A percentile compares a stretch with the other conserved stretches of the same genome.
These are phyloP conservation scores for Clarireedia sp. DNA, from an alignment of 2,329 filamentous ascomycete species.

Conservation along the genomic window DNA sequence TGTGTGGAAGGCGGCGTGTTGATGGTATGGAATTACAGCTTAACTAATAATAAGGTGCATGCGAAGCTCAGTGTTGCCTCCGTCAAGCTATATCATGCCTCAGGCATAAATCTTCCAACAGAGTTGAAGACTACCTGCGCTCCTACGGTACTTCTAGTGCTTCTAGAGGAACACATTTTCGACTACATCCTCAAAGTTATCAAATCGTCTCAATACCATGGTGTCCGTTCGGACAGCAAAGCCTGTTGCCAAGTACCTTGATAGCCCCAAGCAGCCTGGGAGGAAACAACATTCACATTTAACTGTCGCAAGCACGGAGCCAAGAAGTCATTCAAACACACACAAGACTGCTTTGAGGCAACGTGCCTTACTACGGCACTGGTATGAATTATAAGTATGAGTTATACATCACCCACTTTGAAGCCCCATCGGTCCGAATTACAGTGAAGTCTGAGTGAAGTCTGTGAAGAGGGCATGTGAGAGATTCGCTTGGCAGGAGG, in stretches of 20 bases:
- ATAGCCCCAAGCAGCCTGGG: too few species aligned
- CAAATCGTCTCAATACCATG: too few species aligned
- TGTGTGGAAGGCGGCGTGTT: constrained; percentile 8
- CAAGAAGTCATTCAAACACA: too few species aligned
- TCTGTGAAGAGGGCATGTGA: background rate
- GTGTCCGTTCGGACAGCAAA: too few species aligned
- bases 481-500: background rate
- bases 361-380: background rate
- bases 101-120: background rate
- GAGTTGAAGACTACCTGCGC: background rate
- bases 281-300: too few species aligned
- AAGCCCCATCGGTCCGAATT: background rate
- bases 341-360: background rate
- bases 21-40: constrained; percentile 1
- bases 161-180: too few species aligned
- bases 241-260: too few species aligned
- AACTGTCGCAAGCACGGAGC: too few species aligned
- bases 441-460: too few species aligned
- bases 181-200: too few species aligned
- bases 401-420: background rate
- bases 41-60: constrained; percentile 1
- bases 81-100: background rate
- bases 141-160: too few species aligned
- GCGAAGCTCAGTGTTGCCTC: constrained; percentile 11
- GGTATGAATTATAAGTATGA: background rate